Percentiles rank a stretch among this genome's conserved stretches.
These are phyloP conservation scores for Friedmanniomyces endolithicus DNA, from an alignment of 495 filamentous ascomycete species.

Conservation along the genomic window DNA sequence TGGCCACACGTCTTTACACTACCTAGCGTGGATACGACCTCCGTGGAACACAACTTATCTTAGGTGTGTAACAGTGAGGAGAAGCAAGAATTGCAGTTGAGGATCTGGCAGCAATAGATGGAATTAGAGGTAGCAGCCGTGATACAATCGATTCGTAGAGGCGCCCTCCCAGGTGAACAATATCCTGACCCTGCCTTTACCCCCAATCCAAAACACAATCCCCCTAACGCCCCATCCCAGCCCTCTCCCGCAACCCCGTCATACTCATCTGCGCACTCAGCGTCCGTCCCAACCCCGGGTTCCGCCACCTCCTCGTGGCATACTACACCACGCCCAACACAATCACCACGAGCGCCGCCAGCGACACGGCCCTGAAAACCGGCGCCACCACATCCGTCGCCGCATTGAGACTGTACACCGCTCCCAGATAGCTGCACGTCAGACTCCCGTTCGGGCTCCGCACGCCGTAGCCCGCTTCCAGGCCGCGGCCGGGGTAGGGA, in stretches of 20 bases:
- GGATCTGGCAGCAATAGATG: too few species aligned
- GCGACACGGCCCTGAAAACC: not conserved
- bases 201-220: not conserved
- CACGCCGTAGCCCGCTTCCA: conserved; percentile 54
- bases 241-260: not conserved
- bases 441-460: conserved; percentile 32
- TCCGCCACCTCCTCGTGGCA: conserved; percentile 9
- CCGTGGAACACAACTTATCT: too few species aligned
- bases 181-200: not conserved
- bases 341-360: conserved; percentile 2
- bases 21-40: too few species aligned
- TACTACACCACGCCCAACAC: conserved; percentile 11
- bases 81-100: too few species aligned
- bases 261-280: conserved; percentile 1
- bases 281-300: not conserved
- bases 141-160: not conserved
- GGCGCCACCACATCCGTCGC: conserved; percentile 15
- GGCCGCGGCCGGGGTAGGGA: conserved; percentile 44
- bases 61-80: too few species aligned
- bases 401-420: conserved; percentile 38
- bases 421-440: conserved; percentile 48
- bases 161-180: not conserved
- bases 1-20: too few species aligned
- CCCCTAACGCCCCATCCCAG: not conserved
- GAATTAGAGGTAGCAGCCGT: too few species aligned